Evolutionary conservation across 176 grass and related monocot species (phyloP).

Genomic region (Bothriochloa decipiens): DNA sequence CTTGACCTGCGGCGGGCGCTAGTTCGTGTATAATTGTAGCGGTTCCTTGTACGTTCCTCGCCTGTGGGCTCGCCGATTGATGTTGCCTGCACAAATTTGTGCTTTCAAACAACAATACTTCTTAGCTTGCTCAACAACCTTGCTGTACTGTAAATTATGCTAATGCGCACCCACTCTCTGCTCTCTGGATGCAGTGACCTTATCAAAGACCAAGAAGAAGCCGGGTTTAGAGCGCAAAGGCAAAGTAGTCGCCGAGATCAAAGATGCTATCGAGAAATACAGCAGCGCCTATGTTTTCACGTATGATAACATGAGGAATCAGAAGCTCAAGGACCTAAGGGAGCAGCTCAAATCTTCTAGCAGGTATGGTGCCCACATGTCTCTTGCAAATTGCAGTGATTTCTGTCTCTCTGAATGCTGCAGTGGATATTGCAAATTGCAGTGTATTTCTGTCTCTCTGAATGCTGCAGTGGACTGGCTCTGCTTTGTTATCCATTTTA

Average conservation of each 20-base stretch:
- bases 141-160: too few relatives aligned
- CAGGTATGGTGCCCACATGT: constrained; percentile 47
- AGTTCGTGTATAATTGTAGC: not conserved
- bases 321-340: constrained; percentile 83
- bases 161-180: not conserved
- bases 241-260: constrained; percentile 69
- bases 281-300: constrained; percentile 77
- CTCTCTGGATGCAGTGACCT: constrained; percentile 55
- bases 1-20: not conserved
- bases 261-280: constrained; percentile 58
- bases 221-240: constrained; percentile 71
- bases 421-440: not conserved
- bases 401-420: not conserved
- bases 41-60: not conserved
- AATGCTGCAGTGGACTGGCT: not conserved
- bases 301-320: constrained; percentile 93
- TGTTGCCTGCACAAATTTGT: not conserved
- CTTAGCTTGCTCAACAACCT: too few relatives aligned
- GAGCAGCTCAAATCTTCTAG: constrained; percentile 74
- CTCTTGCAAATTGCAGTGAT: not conserved
- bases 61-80: not conserved
- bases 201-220: constrained; percentile 87
- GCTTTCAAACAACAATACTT: not conserved
- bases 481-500: not conserved
- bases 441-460: not conserved